Evolutionary conservation across 257 asterid species (phyloP), one percentile per base, ranked within the genome.

Genomic region (Scutellaria baicalensis): DNA sequence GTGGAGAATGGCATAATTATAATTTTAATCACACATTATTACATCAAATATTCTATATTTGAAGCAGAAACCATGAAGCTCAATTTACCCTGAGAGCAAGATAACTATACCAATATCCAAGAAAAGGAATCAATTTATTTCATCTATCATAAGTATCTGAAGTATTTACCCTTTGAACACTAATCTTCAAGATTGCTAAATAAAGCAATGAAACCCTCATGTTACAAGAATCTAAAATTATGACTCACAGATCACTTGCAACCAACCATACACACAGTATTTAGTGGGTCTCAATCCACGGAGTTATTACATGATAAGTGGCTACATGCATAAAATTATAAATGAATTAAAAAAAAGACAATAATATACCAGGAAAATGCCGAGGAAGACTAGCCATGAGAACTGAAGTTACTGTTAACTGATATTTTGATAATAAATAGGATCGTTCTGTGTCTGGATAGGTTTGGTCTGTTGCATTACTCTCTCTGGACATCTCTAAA

Each of bases 361-460:
- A 33, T 5, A 17, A 59, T 14, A 51, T 83, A 91, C 99, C 97
- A 13, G 96, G 93, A 77, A 94, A 94, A 77, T 87, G 90, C 69
- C 84, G 84, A 55, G 96, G 99, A 75, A 94, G 89, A 82, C 89
- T 87, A 77, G 91, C 87, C 97, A 94, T 79, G 71, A 94, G 88
- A 69, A 88, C 81, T 9, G 97, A 91, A 76, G 92, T 80, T 52
- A 84, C 85, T 36, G 79, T 75, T 62, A 91, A 68, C 58, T 89
- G 95, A 84, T 86, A 91, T 73, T 91, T 94, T 58, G 90, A 82
- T 78, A 89, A 66, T 39, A 91, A 77, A 70, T 77, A 83, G 54
- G 67, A 84, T 56, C 50, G 74, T 40, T 75, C 77, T 36, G 78
- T 70, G 70, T 85, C 85, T 14, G 87, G 67, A 68, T 71, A 67